Evolutionary conservation across 2,329 filamentous ascomycete species (phyloP).

Genomic region (Beauveria scarabaeidicola): DNA sequence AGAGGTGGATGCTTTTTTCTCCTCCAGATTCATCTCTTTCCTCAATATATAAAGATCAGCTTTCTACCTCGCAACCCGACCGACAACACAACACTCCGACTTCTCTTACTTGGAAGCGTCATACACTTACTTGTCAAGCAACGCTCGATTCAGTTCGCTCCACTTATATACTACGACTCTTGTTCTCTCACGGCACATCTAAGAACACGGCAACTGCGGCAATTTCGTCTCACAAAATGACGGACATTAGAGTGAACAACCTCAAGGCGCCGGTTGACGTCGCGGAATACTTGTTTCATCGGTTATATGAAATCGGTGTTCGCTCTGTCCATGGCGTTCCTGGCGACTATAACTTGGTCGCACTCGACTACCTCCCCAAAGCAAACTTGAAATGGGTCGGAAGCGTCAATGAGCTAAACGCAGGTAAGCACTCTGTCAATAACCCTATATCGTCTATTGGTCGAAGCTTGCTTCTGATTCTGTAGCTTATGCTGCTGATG

Average conservation of each 20-base stretch:
- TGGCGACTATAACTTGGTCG: constrained; percentile 63
- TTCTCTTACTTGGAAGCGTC: not conserved
- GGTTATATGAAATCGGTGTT: constrained; percentile 56
- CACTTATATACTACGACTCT: not conserved
- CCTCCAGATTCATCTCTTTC: not conserved
- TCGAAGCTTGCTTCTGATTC: constrained; percentile 11
- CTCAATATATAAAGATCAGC: not conserved
- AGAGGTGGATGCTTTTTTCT: not conserved
- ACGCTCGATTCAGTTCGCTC: constrained; percentile 13
- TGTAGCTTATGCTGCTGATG: constrained; percentile 68
- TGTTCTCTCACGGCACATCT: not conserved
- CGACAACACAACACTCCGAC: not conserved
- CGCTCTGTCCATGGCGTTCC: constrained; percentile 61
- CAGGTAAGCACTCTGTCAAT: constrained; percentile 34
- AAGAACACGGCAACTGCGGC: not conserved
- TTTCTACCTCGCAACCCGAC: not conserved
- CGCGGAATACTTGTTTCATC: constrained; percentile 59
- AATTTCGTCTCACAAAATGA: constrained; percentile 17
- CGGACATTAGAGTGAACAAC: constrained; percentile 32
- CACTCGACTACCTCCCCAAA: constrained; percentile 56
- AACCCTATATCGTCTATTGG: not conserved
- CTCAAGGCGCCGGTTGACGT: constrained; percentile 48
- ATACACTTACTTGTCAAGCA: not conserved
- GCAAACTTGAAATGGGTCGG: constrained; percentile 55
- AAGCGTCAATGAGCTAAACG: constrained; percentile 66